These are phyloP conservation scores for Xylaria bambusicola DNA, from an alignment of 495 filamentous ascomycete genomes.

Conservation along the genomic window DNA sequence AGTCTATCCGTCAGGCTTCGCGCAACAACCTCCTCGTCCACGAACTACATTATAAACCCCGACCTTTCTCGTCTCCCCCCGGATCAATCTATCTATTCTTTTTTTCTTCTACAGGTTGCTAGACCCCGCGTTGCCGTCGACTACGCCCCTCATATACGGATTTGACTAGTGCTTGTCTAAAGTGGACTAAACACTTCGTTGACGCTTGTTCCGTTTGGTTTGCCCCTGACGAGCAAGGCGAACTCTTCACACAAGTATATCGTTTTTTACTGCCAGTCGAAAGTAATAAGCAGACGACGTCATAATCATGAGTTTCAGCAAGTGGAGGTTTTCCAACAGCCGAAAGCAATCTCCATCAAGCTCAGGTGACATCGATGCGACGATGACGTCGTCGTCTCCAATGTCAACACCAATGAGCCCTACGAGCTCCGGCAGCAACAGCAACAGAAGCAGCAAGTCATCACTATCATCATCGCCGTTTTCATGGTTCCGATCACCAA, in stretches of 20 bases:
- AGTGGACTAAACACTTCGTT: not conserved
- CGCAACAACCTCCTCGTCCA: no score
- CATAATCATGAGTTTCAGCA: conserved; percentile 11
- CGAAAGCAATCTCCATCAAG: conserved; percentile 3
- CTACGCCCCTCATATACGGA: not conserved
- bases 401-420: not conserved
- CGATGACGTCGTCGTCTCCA: not conserved
- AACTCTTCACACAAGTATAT: no score
- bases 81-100: no score
- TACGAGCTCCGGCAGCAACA: not conserved
- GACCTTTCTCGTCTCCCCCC: no score
- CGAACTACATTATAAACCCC: not conserved
- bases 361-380: conserved; percentile 6
- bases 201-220: not conserved
- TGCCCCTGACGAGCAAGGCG: not conserved
- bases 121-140: not conserved
- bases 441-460: conserved; percentile 9
- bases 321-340: conserved; percentile 6
- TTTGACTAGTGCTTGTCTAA: not conserved
- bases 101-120: not conserved
- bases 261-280: no score
- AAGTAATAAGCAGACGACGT: not conserved
- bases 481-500: conserved; percentile 16
- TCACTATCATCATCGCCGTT: conserved; percentile 4
- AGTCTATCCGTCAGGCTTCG: not conserved